Evolutionary conservation across 2,329 filamentous ascomycete species (phyloP).

Genomic region (Chlorencoelia australis): DNA sequence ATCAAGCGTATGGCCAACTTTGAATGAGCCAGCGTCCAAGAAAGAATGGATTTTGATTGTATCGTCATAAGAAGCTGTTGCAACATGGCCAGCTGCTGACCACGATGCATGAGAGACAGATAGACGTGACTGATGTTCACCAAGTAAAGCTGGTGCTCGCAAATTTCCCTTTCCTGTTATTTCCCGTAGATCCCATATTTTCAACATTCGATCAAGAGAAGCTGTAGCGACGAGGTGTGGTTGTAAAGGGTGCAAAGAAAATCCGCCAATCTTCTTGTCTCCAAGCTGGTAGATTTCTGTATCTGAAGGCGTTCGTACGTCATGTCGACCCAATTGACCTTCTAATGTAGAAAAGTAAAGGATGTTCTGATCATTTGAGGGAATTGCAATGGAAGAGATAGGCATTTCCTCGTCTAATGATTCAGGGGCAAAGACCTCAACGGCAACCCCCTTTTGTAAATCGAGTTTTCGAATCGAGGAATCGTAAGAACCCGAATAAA

Average conservation of each 20-base stretch:
- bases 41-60: conserved; percentile 90
- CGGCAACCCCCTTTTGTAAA: conserved; percentile 65
- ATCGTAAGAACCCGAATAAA: conserved; percentile 87
- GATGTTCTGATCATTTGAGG: conserved; percentile 56
- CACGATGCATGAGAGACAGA: conserved; percentile 91
- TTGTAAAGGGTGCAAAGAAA: conserved; percentile 69
- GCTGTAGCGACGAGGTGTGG: conserved; percentile 82
- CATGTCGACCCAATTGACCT: conserved; percentile 71
- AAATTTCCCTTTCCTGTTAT: conserved; percentile 53
- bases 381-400: conserved; percentile 76
- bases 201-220: conserved; percentile 78
- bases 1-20: conserved; percentile 44
- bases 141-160: conserved; percentile 58
- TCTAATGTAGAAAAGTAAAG: conserved; percentile 83
- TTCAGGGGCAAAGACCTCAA: conserved; percentile 69
- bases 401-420: conserved; percentile 63
- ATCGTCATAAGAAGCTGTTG: conserved; percentile 90
- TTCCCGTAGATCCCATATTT: conserved; percentile 86
- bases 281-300: conserved; percentile 65
- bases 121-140: conserved; percentile 70
- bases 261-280: conserved; percentile 93
- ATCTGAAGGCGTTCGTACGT: conserved; percentile 53
- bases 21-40: conserved; percentile 48
- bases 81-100: conserved; percentile 74
- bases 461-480: conserved; percentile 84